Base-by-base conservation (phyloP, 2,329 filamentous ascomycete species). In the Parafenestella ontariensis region DNA sequence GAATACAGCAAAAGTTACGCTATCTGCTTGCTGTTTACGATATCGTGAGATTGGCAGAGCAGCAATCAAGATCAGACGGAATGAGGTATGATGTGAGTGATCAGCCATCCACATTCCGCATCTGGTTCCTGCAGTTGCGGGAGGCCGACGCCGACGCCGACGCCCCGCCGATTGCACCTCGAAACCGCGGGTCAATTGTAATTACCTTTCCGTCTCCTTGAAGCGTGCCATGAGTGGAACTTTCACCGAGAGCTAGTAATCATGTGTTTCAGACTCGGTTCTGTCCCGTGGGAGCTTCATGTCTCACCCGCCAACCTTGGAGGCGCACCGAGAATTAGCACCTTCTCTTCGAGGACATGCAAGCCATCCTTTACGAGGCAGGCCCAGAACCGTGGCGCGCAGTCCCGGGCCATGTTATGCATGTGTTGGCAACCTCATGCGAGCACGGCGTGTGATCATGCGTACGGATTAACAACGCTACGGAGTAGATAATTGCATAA, bases 401-500 rank as follows among this genome's bases (percentile, higher is more conserved):
- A 39, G 45, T 45, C 47, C 52, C 24, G 17, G n/a, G 52, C 28
- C 23, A 48, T 51, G 44, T 44, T 31, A 48, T 56, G 48, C 52
- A 56, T 42, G 52, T 49, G 52, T 37, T 43, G 46, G 41, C 52
- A 54, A 46, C 33, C 41, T 15, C 13, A 15, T 33, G 34, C 36
- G 23, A n/a, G n/a, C n/a, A n/a, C n/a, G n/a, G n/a, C n/a, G n/a
- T n/a, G n/a, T n/a, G n/a, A n/a, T n/a, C n/a, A n/a, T n/a, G n/a
- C n/a, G n/a, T n/a, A n/a, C n/a, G n/a, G n/a, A n/a, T n/a, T n/a
- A n/a, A n/a, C n/a, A n/a, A n/a, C n/a, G n/a, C n/a, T n/a, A n/a
- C n/a, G n/a, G n/a, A n/a, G n/a, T n/a, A n/a, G n/a, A n/a, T n/a
- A n/a, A n/a, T n/a, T n/a, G n/a, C n/a, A n/a, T n/a, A n/a, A n/a